These are phyloP conservation scores for Dimocarpus longan DNA, from an alignment of 345 rosid species.

Conservation along the genomic window DNA sequence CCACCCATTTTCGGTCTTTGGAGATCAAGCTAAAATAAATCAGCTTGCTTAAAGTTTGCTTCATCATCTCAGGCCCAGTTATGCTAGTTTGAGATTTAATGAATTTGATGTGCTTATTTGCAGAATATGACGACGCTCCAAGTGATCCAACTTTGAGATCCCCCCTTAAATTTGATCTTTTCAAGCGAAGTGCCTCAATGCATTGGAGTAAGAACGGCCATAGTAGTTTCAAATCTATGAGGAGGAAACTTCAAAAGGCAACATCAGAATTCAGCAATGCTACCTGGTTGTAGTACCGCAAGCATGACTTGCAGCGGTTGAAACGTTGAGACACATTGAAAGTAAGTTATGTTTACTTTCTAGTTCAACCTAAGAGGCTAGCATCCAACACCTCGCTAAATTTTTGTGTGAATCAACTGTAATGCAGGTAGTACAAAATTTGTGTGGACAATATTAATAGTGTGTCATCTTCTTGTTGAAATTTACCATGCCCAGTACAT, in stretches of 20 bases:
- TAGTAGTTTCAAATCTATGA: constrained; percentile 63
- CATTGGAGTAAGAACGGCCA: constrained; percentile 64
- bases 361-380: neutral
- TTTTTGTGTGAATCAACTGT: neutral
- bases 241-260: constrained; percentile 80
- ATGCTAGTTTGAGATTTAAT: neutral
- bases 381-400: neutral
- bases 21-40: no score
- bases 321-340: neutral
- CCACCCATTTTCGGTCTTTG: neutral
- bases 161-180: constrained; percentile 60
- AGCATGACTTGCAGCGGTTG: neutral
- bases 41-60: neutral
- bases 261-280: constrained; percentile 70
- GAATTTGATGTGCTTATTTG: neutral
- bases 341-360: neutral
- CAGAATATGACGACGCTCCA: constrained; percentile 78
- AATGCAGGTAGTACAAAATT: neutral
- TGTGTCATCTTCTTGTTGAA: no score
- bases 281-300: constrained; percentile 45
- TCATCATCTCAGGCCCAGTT: neutral
- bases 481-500: neutral
- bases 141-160: constrained; percentile 43
- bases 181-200: constrained; percentile 67
- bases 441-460: neutral